Percentiles rank a stretch among this genome's conserved stretches.
Evolutionary conservation across 768 basidiomycete genomes (phyloP).

Genomic region (Tricholoma sp.): DNA sequence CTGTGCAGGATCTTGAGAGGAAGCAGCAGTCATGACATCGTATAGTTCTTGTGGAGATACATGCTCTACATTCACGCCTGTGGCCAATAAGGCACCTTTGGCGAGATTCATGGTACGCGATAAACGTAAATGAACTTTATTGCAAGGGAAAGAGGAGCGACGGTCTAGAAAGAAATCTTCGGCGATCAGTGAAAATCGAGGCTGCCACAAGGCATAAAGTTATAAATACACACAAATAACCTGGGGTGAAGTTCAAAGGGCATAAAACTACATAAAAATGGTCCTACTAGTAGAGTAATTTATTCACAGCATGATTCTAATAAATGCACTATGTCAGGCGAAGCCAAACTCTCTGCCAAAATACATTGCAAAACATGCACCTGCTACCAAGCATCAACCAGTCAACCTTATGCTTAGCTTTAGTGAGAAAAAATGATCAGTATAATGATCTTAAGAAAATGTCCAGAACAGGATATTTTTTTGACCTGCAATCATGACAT

Average conservation of each 20-base stretch:
- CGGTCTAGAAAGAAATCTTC: not conserved
- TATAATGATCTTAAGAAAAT: no score
- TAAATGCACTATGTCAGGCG: no score
- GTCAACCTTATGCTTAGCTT: not conserved
- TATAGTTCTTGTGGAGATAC: slow-evolving; percentile 63
- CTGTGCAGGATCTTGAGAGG: slow-evolving; percentile 63
- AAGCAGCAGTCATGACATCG: slow-evolving; percentile 59
- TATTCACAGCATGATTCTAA: no score
- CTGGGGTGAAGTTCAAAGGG: no score
- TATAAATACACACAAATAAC: slow-evolving; percentile 36
- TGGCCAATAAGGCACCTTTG: slow-evolving; percentile 21
- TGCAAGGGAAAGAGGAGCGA: not conserved
- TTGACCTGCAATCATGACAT: no score
- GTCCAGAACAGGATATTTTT: no score
- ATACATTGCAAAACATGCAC: no score
- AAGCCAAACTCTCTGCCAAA: no score
- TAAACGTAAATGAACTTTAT: not conserved
- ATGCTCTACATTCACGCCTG: slow-evolving; percentile 33
- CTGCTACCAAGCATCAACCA: no score
- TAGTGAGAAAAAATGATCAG: not conserved
- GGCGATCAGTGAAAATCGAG: slow-evolving; percentile 1
- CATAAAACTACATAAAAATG: no score
- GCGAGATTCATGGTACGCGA: slow-evolving; percentile 22
- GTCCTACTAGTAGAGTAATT: no score
- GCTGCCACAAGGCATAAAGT: not conserved